These are phyloP conservation scores for Aspergillus persii DNA, from an alignment of 2,329 filamentous ascomycete species.

Conservation along the genomic window DNA sequence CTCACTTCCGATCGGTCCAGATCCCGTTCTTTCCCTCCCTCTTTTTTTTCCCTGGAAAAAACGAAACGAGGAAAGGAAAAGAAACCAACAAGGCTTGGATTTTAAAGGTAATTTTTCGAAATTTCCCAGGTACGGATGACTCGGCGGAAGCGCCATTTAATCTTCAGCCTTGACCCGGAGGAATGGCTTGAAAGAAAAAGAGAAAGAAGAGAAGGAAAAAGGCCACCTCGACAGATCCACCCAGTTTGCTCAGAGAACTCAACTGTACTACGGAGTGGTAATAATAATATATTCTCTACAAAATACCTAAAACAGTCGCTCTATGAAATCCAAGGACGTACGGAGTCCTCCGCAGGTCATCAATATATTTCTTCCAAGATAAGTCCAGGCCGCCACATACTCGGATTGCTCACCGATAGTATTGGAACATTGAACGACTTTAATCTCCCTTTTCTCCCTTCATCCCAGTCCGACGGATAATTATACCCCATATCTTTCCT, in stretches of 20 bases:
- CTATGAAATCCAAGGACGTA: neutral
- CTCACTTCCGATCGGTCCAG: conserved; percentile 10
- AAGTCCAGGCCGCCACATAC: neutral
- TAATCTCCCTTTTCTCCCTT: neutral
- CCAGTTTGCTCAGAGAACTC: neutral
- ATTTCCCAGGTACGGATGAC: conserved; percentile 6
- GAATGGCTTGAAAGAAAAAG: neutral
- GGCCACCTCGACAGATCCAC: neutral
- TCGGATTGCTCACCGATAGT: neutral
- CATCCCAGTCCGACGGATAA: neutral
- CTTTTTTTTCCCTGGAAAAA: too few species aligned
- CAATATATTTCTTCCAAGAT: neutral
- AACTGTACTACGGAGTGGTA: neutral
- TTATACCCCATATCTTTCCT: neutral
- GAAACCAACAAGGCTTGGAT: too few species aligned
- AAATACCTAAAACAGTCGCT: neutral
- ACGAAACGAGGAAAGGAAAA: too few species aligned
- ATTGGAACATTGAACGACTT: neutral
- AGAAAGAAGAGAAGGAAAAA: neutral
- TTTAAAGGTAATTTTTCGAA: neutral
- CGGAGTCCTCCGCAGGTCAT: neutral
- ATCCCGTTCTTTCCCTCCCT: neutral
- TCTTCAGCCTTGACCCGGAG: neutral
- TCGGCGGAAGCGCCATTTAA: conserved; percentile 5
- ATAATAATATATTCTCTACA: neutral